Evolutionary conservation across 257 asterid species (phyloP).

Genomic region (Perilla frutescens): DNA sequence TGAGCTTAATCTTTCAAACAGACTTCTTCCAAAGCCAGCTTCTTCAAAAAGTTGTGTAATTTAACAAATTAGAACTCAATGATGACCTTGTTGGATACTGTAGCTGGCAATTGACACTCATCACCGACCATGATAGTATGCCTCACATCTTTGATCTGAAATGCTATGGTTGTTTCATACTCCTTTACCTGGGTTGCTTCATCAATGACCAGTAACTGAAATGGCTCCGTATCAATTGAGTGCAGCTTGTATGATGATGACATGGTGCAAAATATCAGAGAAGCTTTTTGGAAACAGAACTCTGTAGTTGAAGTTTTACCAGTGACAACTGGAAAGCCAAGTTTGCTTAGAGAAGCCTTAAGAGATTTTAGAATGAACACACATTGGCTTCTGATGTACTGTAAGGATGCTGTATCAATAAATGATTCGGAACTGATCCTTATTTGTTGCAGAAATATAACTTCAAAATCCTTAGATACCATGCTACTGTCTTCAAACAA

Average conservation of each 20-base stretch:
- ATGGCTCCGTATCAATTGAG: conserved; percentile 38
- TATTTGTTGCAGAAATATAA: conserved; percentile 27
- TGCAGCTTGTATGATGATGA: conserved; percentile 55
- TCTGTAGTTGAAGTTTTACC: not conserved
- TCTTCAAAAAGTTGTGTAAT: conserved; percentile 47
- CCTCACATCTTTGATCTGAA: conserved; percentile 50
- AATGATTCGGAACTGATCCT: conserved; percentile 12
- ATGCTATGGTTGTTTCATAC: conserved; percentile 57
- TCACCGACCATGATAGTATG: conserved; percentile 64
- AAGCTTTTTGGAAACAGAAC: conserved; percentile 52
- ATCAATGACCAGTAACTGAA: conserved; percentile 54
- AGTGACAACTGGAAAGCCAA: conserved; percentile 41
- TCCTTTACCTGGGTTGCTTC: conserved; percentile 74
- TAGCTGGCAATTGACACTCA: conserved; percentile 59
- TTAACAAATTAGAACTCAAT: not conserved
- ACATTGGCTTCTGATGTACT: conserved; percentile 36
- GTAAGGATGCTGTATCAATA: conserved; percentile 31
- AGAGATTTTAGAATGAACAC: conserved; percentile 40
- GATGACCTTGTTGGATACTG: conserved; percentile 53
- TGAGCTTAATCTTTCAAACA: conserved; percentile 61
- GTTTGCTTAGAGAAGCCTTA: conserved; percentile 30
- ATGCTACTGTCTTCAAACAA: conserved; percentile 43
- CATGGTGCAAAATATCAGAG: conserved; percentile 61
- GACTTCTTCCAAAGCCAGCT: conserved; percentile 67
- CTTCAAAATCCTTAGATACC: conserved; percentile 42